Base-by-base conservation (phyloP, 2,329 filamentous ascomycete species). In the Epichloe sp. region DNA sequence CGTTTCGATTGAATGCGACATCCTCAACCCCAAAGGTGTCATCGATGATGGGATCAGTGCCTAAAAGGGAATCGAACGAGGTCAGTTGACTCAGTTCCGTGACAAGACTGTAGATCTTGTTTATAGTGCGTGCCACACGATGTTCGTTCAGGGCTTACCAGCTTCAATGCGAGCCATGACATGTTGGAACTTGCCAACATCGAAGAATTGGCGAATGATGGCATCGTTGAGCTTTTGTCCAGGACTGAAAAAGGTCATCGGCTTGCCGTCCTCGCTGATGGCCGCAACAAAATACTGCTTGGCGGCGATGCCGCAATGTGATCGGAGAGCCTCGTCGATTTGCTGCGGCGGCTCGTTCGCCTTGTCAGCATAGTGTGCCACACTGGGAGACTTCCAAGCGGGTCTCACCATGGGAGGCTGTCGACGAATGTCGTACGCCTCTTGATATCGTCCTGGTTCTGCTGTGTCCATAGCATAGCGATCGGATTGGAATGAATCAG, bases 221-320 rank as follows among this genome's bases (percentile, higher is more conserved):
- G 66, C 58, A 52, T 70, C 64, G 52, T 68, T 55, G 51, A 70
- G 58, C 19, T 63, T 63, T 41, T 64, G 61, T 15, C 67, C 64
- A 0, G 73, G 72, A 3, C 72, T 72, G 3, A 70, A 67, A 50
- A 75, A 76, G 3, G 69, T 74, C 52, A 68, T 66, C 2, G 68
- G 59, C 15, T 68, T 66, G 19, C 73, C 73, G 52, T 76, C 73
- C 31, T 77, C 73, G 37, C 69, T 65, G 41, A 77, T 64, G 2
- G 70, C 71, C 11, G 72, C 75, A 36, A 80, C 66, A 55, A 80
- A 79, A 59, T 74, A 80, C 53, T 67, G 66, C 48, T 71, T 69
- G 11, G 71, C 71, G 2, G 73, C 69, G 44, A 80, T 76, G 38
- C 71, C 69, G 56, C 76, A 79, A 41, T 75, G 67, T 47, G 76